These are phyloP conservation scores for Trichoderma breve DNA, from an alignment of 2,329 filamentous ascomycete species.

Conservation along the genomic window DNA sequence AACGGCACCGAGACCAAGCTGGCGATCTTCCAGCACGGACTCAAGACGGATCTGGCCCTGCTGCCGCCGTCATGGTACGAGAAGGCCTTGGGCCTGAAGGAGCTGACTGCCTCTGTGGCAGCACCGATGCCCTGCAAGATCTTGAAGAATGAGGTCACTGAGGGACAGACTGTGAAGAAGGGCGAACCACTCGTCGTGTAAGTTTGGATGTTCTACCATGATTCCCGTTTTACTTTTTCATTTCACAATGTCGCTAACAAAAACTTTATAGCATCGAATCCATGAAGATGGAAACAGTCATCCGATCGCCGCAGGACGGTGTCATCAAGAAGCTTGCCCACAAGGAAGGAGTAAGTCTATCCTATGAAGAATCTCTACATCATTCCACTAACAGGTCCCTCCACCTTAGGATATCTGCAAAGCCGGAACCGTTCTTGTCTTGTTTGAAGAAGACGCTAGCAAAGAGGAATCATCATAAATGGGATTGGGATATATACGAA, in stretches of 20 bases:
- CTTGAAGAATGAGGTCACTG: conserved; percentile 79
- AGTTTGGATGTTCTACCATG: conserved; percentile 33
- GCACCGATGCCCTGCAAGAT: conserved; percentile 99
- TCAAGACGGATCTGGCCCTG: conserved; percentile 58
- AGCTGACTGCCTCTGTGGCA: conserved; percentile 75
- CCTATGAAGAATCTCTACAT: no score
- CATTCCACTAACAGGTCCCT: not conserved
- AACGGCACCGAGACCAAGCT: conserved; percentile 58
- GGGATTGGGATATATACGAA: conserved; percentile 19
- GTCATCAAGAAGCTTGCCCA: conserved; percentile 71
- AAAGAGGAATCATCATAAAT: conserved; percentile 29
- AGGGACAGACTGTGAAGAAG: conserved; percentile 79
- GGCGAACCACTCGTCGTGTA: conserved; percentile 83
- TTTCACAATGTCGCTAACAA: conserved; percentile 32
- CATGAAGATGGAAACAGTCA: conserved; percentile 89
- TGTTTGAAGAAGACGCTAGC: conserved; percentile 59
- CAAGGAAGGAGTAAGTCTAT: conserved; percentile 63
- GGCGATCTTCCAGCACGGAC: conserved; percentile 72
- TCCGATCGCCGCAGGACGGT: conserved; percentile 71
- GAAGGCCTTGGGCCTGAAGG: conserved; percentile 80
- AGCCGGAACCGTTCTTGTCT: conserved; percentile 69
- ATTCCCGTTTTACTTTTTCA: conserved; percentile 23
- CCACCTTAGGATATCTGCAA: conserved; percentile 68
- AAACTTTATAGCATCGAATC: conserved; percentile 64
- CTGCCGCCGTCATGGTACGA: conserved; percentile 74